phyloP scores from a whole-genome alignment of 2,329 filamentous ascomycete species.

The Cercospora sesami region DNA sequence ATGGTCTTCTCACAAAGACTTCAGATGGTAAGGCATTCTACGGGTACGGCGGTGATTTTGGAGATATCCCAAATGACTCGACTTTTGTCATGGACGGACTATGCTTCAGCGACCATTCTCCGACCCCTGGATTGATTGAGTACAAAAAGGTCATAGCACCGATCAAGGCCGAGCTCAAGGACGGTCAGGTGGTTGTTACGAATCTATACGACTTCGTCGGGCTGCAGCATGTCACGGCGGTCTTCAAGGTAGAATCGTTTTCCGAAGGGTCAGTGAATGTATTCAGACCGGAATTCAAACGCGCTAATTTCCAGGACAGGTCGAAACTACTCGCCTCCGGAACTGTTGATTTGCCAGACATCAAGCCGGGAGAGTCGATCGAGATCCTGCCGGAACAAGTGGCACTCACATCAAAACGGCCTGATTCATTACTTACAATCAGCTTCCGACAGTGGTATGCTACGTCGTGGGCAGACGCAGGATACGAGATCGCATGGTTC shows the following conservation, averaged over 20 bases:
- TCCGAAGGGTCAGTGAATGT: not conserved
- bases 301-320: constrained; percentile 23
- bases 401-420: not conserved
- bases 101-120: constrained; percentile 42
- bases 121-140: constrained; percentile 43
- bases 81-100: constrained; percentile 48
- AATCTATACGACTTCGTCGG: constrained; percentile 41
- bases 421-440: constrained; percentile 51
- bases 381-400: constrained; percentile 25
- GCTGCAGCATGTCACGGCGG: constrained; percentile 21
- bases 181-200: constrained; percentile 30
- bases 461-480: constrained; percentile 47
- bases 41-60: constrained; percentile 42
- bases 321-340: constrained; percentile 2
- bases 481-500: constrained; percentile 30
- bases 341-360: constrained; percentile 8
- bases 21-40: constrained; percentile 40
- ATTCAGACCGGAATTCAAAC: constrained; percentile 15
- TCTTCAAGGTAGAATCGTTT: constrained; percentile 17
- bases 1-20: constrained; percentile 42
- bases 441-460: constrained; percentile 47
- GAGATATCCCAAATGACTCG: constrained; percentile 34
- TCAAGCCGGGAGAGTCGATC: constrained; percentile 6
- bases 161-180: constrained; percentile 35
- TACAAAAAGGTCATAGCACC: constrained; percentile 47